Percentiles rank a stretch among this genome's conserved stretches.
Evolutionary conservation across 176 grass and related monocot species (phyloP).

Genomic region (Coix lacrymajobi): DNA sequence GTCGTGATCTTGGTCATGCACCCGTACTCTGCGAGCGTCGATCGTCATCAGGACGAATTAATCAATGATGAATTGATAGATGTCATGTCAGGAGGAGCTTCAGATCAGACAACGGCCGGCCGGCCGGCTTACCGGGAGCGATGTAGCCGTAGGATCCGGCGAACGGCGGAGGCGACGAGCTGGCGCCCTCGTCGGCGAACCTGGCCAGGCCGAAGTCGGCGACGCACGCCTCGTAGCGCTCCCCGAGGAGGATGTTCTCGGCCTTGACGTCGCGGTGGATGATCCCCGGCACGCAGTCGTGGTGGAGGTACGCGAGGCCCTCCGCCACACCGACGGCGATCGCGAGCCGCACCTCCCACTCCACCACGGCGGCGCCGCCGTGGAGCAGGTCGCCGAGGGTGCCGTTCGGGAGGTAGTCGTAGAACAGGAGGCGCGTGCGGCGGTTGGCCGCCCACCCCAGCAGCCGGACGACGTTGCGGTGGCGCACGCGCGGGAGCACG

Average conservation of each 20-base stretch:
- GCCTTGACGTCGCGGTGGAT: conserved; percentile 89
- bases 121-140: conserved; percentile 52
- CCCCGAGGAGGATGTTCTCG: conserved; percentile 87
- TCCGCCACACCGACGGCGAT: conserved; percentile 79
- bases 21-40: conserved; percentile 49
- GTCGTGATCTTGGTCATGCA: conserved; percentile 89
- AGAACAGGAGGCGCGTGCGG: conserved; percentile 72
- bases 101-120: not conserved
- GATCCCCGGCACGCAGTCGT: conserved; percentile 77
- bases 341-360: conserved; percentile 79
- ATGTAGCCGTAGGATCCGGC: conserved; percentile 96
- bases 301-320: conserved; percentile 79
- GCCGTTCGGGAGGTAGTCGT: conserved; percentile 88
- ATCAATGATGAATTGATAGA: not conserved
- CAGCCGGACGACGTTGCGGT: conserved; percentile 81
- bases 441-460: conserved; percentile 84
- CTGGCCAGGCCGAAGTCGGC: conserved; percentile 77
- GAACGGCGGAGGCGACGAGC: conserved; percentile 58
- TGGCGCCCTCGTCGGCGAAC: conserved; percentile 47
- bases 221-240: conserved; percentile 79
- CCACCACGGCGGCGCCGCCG: conserved; percentile 29
- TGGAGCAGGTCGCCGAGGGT: conserved; percentile 67
- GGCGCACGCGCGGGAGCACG: conserved; percentile 68
- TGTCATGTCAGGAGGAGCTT: not conserved
- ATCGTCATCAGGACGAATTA: not conserved